Evolutionary conservation across 148 eudicot genomes (phyloP), one percentile per base, ranked within the genome.

Genomic region (Hydrangea macrophylla): DNA sequence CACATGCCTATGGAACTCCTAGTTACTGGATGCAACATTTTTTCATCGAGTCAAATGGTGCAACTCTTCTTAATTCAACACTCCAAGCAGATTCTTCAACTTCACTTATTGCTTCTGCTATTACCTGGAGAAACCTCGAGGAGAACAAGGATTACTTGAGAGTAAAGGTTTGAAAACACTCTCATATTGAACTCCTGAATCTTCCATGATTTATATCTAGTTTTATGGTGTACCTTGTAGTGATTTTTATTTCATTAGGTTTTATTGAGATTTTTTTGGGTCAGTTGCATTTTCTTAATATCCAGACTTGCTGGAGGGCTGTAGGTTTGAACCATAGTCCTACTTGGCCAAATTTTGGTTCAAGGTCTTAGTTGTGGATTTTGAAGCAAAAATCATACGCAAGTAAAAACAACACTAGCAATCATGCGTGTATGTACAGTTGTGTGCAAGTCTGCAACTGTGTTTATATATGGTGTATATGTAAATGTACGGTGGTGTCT

Each of bases 21-120:
- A 88, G 92, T 77, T 90, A 88, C 75, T 94, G 96, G 92, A 88
- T 90, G 96, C 98, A 90, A 67, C 88, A 75, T 13, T 82, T 83
- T 60, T 93, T 93, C 72, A 78, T 69, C 44, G 80, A 85, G 44
- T 90, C 97, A 33, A 90, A 86, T 57, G 96, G 96, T 22, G 97
- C 96, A 40, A 76, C 66, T 69, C 89, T 85, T 74, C 92, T 94
- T 20, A 61, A 76, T 27, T 74, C 90, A 17, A 68, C 67, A 18
- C 65, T 94, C 22, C 82, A 74, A 75, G 48, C 88, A 33, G 79
- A 68, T 65, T 68, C 80, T 18, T 82, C 88, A 15, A 57, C 51
- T 62, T 81, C 86, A 9, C 78, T 88, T 55, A 73, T 81, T 57
- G 96, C 96, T 75, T 88, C 99, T 25, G 91, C 97, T 23, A 84